Conservation (phyloP, 1,284 basidiomycete genomes). For the Cutaneotrichosporon sp. region DNA sequence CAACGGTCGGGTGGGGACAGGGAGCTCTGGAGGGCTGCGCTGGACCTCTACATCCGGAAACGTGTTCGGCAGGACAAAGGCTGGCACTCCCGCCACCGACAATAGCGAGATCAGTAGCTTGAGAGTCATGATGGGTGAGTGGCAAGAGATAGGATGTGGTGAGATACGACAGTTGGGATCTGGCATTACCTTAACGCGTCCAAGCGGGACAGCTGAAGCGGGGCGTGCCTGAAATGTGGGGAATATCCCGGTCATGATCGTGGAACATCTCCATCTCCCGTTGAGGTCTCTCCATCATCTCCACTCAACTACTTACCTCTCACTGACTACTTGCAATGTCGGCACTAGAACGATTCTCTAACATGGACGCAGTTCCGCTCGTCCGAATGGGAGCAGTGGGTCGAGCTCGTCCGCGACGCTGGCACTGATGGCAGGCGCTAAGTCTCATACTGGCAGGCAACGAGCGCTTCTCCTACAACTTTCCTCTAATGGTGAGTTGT, state of each 20-base stretch:
- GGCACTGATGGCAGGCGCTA: constrained; percentile 18
- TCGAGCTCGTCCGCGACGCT: background rate
- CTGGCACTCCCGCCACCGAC: background rate
- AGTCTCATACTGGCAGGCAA: constrained; percentile 25
- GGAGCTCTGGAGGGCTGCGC: constrained; percentile 17
- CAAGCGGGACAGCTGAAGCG: too few relatives aligned
- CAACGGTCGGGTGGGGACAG: constrained; percentile 35
- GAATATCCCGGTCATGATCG: too few relatives aligned
- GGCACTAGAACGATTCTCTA: constrained; percentile 24
- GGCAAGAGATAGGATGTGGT: background rate
- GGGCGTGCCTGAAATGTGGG: background rate
- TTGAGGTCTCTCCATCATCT: too few relatives aligned
- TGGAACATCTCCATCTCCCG: too few relatives aligned
- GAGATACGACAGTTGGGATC: background rate
- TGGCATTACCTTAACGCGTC: too few relatives aligned
- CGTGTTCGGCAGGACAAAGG: background rate
- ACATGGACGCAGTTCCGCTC: constrained; percentile 33
- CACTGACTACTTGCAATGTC: constrained; percentile 11
- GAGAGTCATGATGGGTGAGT: background rate
- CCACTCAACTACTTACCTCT: background rate
- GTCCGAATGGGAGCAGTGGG: constrained; percentile 27
- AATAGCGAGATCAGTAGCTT: background rate
- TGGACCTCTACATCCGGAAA: background rate
- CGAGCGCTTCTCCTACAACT: constrained; percentile 31
- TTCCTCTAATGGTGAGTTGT: constrained; percentile 36